A percentile compares a stretch with the other conserved stretches of the same genome.
These are phyloP conservation scores for Fusarium decemcellulare DNA, from an alignment of 2,329 filamentous ascomycete species.

Conservation along the genomic window DNA sequence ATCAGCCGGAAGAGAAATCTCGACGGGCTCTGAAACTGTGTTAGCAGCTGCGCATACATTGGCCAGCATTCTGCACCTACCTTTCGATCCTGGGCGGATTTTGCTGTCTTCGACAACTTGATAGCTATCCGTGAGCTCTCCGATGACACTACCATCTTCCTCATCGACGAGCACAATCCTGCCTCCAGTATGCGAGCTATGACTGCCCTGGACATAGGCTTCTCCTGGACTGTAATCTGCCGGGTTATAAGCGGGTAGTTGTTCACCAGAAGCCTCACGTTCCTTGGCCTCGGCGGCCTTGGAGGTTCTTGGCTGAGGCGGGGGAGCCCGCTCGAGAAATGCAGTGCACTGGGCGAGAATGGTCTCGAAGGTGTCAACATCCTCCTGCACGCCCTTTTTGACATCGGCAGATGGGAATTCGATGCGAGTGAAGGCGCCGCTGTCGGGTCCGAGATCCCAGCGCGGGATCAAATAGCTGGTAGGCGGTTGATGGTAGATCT, in stretches of 20 bases:
- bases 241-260: slow-evolving; percentile 81
- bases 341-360: slow-evolving; percentile 98
- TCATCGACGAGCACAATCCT: slow-evolving; percentile 95
- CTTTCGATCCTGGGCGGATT: slow-evolving; percentile 90
- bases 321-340: slow-evolving; percentile 87
- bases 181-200: slow-evolving; percentile 67
- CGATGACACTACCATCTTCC: slow-evolving; percentile 95
- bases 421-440: slow-evolving; percentile 92
- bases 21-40: slow-evolving; percentile 74
- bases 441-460: slow-evolving; percentile 92
- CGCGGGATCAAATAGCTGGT: slow-evolving; percentile 94
- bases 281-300: slow-evolving; percentile 58
- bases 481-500: slow-evolving; percentile 97
- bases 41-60: slow-evolving; percentile 7
- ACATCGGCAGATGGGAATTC: slow-evolving; percentile 85
- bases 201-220: slow-evolving; percentile 77
- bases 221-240: slow-evolving; percentile 84
- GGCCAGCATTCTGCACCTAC: slow-evolving; percentile 60
- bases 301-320: slow-evolving; percentile 61
- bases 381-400: slow-evolving; percentile 85
- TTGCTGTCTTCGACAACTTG: slow-evolving; percentile 82
- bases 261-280: slow-evolving; percentile 58
- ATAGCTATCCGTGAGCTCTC: slow-evolving; percentile 88
- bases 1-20: slow-evolving; percentile 80
- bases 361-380: slow-evolving; percentile 96